Base-by-base conservation (phyloP, 768 basidiomycete species). In the Pulveroboletus sp. region DNA sequence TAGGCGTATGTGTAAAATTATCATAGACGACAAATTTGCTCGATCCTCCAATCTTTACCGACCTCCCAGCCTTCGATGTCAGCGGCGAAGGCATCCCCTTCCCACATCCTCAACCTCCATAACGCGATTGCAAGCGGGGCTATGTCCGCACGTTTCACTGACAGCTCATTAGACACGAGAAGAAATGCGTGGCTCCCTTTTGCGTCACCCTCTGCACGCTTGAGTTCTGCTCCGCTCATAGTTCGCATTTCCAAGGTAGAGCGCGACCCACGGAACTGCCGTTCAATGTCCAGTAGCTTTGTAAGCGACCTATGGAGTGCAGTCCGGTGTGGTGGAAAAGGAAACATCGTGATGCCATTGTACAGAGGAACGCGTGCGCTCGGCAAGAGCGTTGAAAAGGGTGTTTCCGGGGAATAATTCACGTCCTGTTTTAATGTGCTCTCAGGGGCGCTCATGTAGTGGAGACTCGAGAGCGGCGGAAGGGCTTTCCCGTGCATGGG, bases 61-160 rank as follows among this genome's bases (percentile, higher is more conserved):
- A 65, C 51, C 35, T 75, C 73, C 78, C 78, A 82, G 8, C 66
- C 57, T 39, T 44, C 26, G 10, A 18, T 43, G 12, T 31, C 15
- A 36, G 42, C 40, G 15, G 26, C 21, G n/a, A 59, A 68, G 3
- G 64, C 43, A 37, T 68, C 71, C 2, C 82, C 79, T 59, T 89
- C 84, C 75, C 83, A 93, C 79, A 91, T 82, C 51, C 83, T 73
- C 38, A 90, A 51, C 52, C 90, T 79, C 89, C 89, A 92, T 15
- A 92, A 61, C 1, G 90, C 87, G 38, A 85, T 76, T 0, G 83
- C 85, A 11, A 86, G 69, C 6, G 82, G 75, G 2, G 77, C 81
- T 7, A 79, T 70, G 58, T 92, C 89, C 0, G 75, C 83, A 33
- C 81, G 71, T 47, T 65, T 65, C 15, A 76, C 62, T 0, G 76